Conservation (phyloP, 345 rosid species). For the Bruguiera parviflora region DNA sequence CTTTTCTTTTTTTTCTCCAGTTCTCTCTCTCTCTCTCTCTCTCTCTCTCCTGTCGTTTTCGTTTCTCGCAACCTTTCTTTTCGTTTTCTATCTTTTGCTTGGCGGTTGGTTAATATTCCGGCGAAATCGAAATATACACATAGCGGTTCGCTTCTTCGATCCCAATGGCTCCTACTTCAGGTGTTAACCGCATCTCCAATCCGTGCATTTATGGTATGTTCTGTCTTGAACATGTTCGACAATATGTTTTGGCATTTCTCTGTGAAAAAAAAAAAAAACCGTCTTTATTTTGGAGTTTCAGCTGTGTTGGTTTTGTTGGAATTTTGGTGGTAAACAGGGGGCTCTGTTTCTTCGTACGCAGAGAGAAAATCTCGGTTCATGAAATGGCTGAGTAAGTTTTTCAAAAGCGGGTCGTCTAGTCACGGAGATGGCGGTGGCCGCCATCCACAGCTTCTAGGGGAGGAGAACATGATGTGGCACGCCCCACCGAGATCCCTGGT, state of each 20-base stretch:
- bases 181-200: constrained; percentile 60
- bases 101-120: background rate
- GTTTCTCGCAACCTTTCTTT: constrained; percentile 16
- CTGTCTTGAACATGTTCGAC: background rate
- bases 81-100: no score
- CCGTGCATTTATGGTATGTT: constrained; percentile 71
- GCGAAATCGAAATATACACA: background rate
- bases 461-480: constrained; percentile 71
- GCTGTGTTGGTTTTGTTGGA: no score
- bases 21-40: constrained; percentile 5
- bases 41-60: constrained; percentile 37
- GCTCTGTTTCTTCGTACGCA: constrained; percentile 59
- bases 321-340: constrained; percentile 49
- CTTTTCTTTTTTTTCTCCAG: background rate
- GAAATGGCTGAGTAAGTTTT: constrained; percentile 92
- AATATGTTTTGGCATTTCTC: background rate
- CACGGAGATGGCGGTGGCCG: constrained; percentile 36
- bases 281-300: background rate
- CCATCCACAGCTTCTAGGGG: constrained; percentile 69
- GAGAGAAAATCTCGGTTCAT: constrained; percentile 77
- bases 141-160: background rate
- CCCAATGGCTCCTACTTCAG: constrained; percentile 59
- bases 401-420: constrained; percentile 52
- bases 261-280: no score
- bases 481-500: constrained; percentile 66